Evolutionary conservation across 139 green algal genomes (phyloP).

Genomic region (Chlamydomonas incerta): DNA sequence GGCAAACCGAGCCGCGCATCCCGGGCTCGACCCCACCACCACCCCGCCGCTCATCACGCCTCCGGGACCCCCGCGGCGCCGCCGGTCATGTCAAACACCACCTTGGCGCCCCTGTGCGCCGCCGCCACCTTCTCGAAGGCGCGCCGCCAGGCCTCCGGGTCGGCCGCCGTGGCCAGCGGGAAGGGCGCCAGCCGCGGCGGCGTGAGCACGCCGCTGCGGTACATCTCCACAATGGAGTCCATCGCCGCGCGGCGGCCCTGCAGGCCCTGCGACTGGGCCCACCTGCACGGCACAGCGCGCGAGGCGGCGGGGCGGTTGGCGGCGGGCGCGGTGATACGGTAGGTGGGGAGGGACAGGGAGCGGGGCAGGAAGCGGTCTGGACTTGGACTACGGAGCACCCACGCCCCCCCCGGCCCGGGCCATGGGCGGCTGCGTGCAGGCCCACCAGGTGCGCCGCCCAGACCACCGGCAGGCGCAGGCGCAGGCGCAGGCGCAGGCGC

Average conservation of each 20-base stretch:
- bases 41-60: too few species aligned
- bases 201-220: constrained; percentile 10
- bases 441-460: too few species aligned
- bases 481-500: too few species aligned
- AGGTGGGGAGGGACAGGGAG: background rate
- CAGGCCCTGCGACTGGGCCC: constrained; percentile 6
- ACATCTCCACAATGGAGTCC: constrained; percentile 36
- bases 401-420: too few species aligned
- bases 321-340: too few species aligned
- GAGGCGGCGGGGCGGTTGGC: background rate
- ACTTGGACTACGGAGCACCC: too few species aligned
- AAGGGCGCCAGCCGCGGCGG: constrained; percentile 22
- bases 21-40: too few species aligned
- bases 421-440: too few species aligned
- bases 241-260: constrained; percentile 26
- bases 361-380: too few species aligned
- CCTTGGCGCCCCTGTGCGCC: constrained; percentile 23
- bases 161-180: background rate
- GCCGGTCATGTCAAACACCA: constrained; percentile 1
- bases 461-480: too few species aligned
- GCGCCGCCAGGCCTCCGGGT: background rate
- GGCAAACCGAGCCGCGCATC: too few species aligned
- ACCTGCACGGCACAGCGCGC: background rate
- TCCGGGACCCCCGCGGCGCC: too few species aligned
- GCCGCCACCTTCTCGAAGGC: background rate